A percentile compares a stretch with the other conserved stretches of the same genome.
Evolutionary conservation across 176 grass and related monocot genomes (phyloP).

Genomic region (Saccharum officinarum): DNA sequence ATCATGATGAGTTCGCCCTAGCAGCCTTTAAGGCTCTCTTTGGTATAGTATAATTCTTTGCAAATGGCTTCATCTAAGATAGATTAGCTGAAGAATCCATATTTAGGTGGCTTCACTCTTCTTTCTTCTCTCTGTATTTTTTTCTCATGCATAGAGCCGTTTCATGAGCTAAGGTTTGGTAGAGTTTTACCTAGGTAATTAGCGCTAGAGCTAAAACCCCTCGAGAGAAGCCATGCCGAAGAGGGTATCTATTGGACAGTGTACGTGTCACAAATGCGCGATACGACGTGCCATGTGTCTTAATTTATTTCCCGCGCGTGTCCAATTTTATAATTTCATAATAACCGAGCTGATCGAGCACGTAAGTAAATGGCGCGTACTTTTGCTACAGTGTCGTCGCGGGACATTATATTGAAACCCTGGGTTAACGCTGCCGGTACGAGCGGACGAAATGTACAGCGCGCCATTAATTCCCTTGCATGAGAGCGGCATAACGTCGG

Average conservation of each 20-base stretch:
- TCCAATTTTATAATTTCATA: not conserved
- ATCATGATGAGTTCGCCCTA: too few relatives aligned
- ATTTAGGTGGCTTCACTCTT: too few relatives aligned
- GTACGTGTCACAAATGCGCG: not conserved
- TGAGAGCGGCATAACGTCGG: not conserved
- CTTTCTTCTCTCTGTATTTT: too few relatives aligned
- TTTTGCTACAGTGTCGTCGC: not conserved
- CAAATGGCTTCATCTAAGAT: too few relatives aligned
- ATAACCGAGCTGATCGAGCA: not conserved
- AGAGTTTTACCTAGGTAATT: too few relatives aligned
- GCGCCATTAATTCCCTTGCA: not conserved
- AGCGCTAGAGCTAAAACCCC: too few relatives aligned
- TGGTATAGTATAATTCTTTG: too few relatives aligned
- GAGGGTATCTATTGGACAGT: not conserved
- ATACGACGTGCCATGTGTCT: not conserved
- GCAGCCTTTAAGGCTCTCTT: too few relatives aligned
- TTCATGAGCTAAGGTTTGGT: too few relatives aligned
- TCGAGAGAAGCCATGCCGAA: too few relatives aligned
- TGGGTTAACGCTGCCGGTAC: not conserved
- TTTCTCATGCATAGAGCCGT: too few relatives aligned
- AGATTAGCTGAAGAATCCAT: too few relatives aligned
- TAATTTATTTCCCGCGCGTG: not conserved
- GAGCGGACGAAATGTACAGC: not conserved
- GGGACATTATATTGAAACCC: constrained; percentile 1
- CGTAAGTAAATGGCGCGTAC: not conserved